Base-by-base conservation (phyloP, 83 land plant genomes). In the Thuja plicata region DNA sequence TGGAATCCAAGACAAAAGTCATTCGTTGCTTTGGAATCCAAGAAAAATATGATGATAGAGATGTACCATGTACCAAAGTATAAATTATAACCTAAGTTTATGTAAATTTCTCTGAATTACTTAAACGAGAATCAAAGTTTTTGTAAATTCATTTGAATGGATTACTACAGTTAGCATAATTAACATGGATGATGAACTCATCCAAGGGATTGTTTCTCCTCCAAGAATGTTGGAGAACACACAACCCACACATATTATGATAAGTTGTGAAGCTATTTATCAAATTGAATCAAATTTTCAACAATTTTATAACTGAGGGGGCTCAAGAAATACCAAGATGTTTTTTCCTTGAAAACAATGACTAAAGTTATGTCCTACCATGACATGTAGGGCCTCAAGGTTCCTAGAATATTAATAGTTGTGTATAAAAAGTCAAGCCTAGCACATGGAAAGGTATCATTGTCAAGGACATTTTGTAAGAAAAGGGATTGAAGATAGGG, bases 381-480 rank as follows among this genome's bases (percentile, higher is more conserved):
- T 52, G 17, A 52, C 55, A 70, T 70, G 74, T 70, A 27, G 74
- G 74, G 74, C 27, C 74, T 70, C 10, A 70, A 52, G 55, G 74
- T 27, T 70, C 74, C 74, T 24, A n/a, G 30, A n/a, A 8, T 24
- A 70, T 70, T n/a, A 70, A 70, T 70, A 7, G 27, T 70, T 70
- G 8, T 70, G 32, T 52, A 52, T 70, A n/a, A 3, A 70, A 70
- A 70, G 74, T 24, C 74, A 70, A 70, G 30, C 9, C 3, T 1
- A 70, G 74, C 74, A 70, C 74, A 70, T 70, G 74, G 19, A 70
- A 70, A n/a, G 73, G 73, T 27, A 66, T 66, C 73, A 66, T 70
- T 70, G 32, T 70, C 73, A 66, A 16, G 30, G 74, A 27, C 30
- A 70, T 70, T 7, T 24, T 1, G 4, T 50, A 3, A 52, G 17